Conservation (phyloP, 202 grass and related monocot genomes). For the Dendrocalamus latiflorus region DNA sequence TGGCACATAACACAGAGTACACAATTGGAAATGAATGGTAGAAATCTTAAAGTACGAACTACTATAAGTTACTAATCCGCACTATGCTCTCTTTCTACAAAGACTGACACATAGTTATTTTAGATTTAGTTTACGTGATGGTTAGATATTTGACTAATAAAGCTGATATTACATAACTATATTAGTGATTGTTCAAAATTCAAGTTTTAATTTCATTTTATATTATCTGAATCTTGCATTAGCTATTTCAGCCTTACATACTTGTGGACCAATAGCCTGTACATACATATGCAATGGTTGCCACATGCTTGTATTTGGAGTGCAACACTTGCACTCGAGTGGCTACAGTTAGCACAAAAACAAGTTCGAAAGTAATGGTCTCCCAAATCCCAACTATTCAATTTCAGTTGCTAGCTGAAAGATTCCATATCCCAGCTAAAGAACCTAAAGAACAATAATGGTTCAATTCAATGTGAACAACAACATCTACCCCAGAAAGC, state of each 20-base stretch:
- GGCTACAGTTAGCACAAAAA: too few species aligned
- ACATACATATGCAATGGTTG: too few species aligned
- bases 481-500: neutral
- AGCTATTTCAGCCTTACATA: too few species aligned
- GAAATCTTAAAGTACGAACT: too few species aligned
- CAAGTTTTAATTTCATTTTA: neutral
- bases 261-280: too few species aligned
- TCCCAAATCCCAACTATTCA: neutral
- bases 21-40: neutral
- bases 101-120: neutral
- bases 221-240: too few species aligned
- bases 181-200: neutral
- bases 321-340: too few species aligned
- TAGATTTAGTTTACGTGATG: too few species aligned
- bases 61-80: neutral
- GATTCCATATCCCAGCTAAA: neutral
- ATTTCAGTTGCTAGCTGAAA: neutral
- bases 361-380: neutral
- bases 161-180: neutral
- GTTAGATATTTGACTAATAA: neutral
- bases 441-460: neutral
- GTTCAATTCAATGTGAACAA: neutral
- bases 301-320: too few species aligned
- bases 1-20: neutral
- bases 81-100: neutral